Evolutionary conservation across 176 grass and related monocot genomes (phyloP).

Genomic region (Aechmea fasciata): DNA sequence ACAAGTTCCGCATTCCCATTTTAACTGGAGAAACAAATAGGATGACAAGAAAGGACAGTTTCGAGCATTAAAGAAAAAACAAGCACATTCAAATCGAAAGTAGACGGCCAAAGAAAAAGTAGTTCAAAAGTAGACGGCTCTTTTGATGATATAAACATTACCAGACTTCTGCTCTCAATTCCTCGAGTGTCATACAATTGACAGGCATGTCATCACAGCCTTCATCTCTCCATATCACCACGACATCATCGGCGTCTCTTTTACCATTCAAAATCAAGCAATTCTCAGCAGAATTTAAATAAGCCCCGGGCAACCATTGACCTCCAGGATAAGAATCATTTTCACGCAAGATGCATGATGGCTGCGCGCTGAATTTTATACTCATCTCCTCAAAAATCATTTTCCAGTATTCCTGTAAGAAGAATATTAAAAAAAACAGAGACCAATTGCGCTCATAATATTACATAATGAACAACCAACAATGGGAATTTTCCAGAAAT

Average conservation of each 20-base stretch:
- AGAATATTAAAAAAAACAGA: background rate
- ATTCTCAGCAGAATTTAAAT: conserved; percentile 60
- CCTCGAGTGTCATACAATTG: conserved; percentile 57
- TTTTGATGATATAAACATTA: conserved; percentile 17
- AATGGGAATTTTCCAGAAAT: background rate
- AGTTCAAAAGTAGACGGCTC: background rate
- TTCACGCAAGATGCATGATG: conserved; percentile 59
- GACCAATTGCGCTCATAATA: background rate
- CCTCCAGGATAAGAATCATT: conserved; percentile 46
- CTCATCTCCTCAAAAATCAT: conserved; percentile 80
- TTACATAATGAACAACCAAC: background rate
- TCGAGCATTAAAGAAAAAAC: background rate
- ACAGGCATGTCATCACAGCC: conserved; percentile 53
- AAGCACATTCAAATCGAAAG: background rate
- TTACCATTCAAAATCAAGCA: conserved; percentile 58
- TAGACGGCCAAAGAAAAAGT: background rate
- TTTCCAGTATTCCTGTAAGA: conserved; percentile 66
- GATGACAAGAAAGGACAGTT: background rate
- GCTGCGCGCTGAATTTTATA: conserved; percentile 43
- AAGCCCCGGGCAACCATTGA: conserved; percentile 60
- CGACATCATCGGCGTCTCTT: conserved; percentile 27
- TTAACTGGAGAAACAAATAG: background rate
- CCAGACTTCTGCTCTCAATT: conserved; percentile 70
- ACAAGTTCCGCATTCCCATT: background rate
- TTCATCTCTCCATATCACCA: conserved; percentile 82